These are phyloP conservation scores for Blastobotrys elegans DNA, from an alignment of 1,139 yeast genomes.

Conservation along the genomic window DNA sequence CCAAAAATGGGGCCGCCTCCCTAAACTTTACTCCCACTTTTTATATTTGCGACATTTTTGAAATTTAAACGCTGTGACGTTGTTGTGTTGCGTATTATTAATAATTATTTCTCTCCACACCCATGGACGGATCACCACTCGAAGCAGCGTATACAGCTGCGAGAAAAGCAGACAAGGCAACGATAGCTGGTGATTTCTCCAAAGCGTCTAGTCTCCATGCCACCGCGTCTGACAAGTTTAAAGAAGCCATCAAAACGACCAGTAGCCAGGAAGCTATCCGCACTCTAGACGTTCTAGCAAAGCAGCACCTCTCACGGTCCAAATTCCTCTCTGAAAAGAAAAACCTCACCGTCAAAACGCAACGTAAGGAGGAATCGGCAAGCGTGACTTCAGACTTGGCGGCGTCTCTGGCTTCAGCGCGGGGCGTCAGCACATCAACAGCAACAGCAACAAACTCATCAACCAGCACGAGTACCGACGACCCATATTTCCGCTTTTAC, in stretches of 20 bases:
- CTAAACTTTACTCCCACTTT: too few species aligned
- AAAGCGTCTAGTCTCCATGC: slow-evolving; percentile 26
- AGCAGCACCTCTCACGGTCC: slow-evolving; percentile 25
- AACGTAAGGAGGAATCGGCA: not conserved
- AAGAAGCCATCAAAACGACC: slow-evolving; percentile 25
- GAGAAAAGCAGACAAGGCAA: slow-evolving; percentile 31
- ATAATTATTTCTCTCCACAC: too few species aligned
- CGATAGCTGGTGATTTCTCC: slow-evolving; percentile 27
- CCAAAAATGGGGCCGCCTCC: too few species aligned
- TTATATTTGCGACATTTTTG: too few species aligned
- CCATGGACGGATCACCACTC: slow-evolving; percentile 22
- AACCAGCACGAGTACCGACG: slow-evolving; percentile 19
- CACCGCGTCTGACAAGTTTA: slow-evolving; percentile 29
- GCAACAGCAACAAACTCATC: not conserved
- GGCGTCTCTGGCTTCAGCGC: slow-evolving; percentile 29
- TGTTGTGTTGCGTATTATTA: too few species aligned
- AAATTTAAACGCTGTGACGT: too few species aligned
- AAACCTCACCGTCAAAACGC: slow-evolving; percentile 8
- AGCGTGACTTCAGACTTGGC: slow-evolving; percentile 22
- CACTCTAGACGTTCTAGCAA: slow-evolving; percentile 27
- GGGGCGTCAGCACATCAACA: slow-evolving; percentile 23
- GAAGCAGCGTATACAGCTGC: slow-evolving; percentile 31
- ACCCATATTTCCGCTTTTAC: slow-evolving; percentile 29
- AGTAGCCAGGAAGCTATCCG: slow-evolving; percentile 24
- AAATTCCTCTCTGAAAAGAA: slow-evolving; percentile 20